A percentile compares a stretch with the other conserved stretches of the same genome.
These are phyloP conservation scores for Aristolochia californica DNA, from an alignment of 164 flowering plant genomes.

Conservation along the genomic window DNA sequence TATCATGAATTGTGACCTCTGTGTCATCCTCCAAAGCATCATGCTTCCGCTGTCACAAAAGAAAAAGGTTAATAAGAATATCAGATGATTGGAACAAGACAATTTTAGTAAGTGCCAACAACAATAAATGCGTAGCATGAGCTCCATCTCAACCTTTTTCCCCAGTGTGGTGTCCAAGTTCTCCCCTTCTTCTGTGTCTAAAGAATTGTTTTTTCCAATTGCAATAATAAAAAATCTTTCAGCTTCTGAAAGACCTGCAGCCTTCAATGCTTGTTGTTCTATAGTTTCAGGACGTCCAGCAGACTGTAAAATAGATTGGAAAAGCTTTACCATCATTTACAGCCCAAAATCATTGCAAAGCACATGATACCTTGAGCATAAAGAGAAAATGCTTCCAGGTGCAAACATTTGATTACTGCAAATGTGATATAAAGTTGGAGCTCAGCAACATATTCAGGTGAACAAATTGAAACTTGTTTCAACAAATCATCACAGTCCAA, in stretches of 20 bases:
- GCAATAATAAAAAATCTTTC: conserved; percentile 43
- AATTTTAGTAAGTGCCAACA: background rate
- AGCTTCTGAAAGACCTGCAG: conserved; percentile 55
- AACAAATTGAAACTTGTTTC: background rate
- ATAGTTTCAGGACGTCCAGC: conserved; percentile 23
- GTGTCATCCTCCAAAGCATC: conserved; percentile 30
- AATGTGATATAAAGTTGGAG: background rate
- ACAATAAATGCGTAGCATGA: background rate
- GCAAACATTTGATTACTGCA: background rate
- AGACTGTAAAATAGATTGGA: conserved; percentile 3
- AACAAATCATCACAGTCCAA: too few species aligned
- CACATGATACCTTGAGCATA: background rate
- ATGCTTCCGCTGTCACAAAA: conserved; percentile 47
- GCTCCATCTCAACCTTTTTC: conserved; percentile 47
- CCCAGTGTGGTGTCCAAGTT: conserved; percentile 18
- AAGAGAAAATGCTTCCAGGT: background rate
- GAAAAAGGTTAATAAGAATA: conserved; percentile 7
- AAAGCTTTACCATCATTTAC: background rate
- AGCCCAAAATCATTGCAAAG: background rate
- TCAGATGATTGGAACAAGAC: background rate
- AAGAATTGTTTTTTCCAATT: conserved; percentile 15
- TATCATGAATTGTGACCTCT: conserved; percentile 24
- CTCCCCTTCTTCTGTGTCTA: conserved; percentile 16
- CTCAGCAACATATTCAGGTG: background rate
- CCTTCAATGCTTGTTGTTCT: conserved; percentile 56